phyloP scores from a whole-genome alignment of 495 filamentous ascomycete genomes.

The Lepidopterella palustris region DNA sequence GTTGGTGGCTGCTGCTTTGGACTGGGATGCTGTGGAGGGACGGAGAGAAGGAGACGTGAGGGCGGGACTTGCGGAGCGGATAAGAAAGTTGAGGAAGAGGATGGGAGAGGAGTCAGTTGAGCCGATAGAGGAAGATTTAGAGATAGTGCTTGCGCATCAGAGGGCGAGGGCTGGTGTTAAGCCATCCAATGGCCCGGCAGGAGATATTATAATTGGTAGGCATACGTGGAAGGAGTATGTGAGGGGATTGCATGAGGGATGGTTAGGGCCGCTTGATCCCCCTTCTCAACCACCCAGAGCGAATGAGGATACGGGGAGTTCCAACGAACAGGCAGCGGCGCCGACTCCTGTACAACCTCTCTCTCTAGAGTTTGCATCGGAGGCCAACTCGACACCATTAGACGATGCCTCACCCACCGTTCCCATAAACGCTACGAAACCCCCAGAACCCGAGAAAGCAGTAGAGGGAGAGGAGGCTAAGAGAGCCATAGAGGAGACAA shows the following conservation, averaged over 20 bases:
- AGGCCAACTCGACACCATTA: neutral
- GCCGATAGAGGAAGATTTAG: conserved; percentile 46
- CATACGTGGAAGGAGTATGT: conserved; percentile 98
- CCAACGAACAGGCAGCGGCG: neutral
- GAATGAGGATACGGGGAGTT: neutral
- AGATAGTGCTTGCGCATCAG: conserved; percentile 26
- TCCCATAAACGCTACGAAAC: conserved; percentile 21
- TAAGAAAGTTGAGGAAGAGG: conserved; percentile 59
- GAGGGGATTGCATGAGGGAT: conserved; percentile 88
- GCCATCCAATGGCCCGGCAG: conserved; percentile 65
- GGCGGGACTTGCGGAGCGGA: conserved; percentile 70
- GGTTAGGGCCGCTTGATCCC: conserved; percentile 75
- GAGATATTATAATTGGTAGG: conserved; percentile 83
- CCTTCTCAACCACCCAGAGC: conserved; percentile 33
- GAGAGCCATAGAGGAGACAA: too few species aligned
- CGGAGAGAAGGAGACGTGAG: conserved; percentile 81
- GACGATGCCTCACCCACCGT: conserved; percentile 36
- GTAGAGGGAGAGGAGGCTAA: conserved; percentile 42
- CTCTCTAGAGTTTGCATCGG: neutral
- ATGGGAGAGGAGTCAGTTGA: conserved; percentile 45
- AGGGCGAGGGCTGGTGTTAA: conserved; percentile 48
- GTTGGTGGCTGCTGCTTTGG: conserved; percentile 78
- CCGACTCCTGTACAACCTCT: neutral
- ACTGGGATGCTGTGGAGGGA: conserved; percentile 93
- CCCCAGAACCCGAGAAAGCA: conserved; percentile 36